Conservation (phyloP, 139 green algal genomes). For the Chlorella sp. region DNA sequence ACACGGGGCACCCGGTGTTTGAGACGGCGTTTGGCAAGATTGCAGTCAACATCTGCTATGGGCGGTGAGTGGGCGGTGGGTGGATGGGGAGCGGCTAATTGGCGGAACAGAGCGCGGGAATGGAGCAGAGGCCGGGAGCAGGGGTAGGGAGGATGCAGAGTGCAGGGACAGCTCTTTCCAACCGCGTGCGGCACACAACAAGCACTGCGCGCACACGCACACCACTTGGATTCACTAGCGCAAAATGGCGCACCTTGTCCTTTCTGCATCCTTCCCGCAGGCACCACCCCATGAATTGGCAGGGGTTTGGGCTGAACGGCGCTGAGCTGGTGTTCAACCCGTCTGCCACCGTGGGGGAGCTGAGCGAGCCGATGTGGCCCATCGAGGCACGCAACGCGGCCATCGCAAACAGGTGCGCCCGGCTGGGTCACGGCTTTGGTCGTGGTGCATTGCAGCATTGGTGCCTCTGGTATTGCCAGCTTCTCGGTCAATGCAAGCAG, state of each 20-base stretch:
- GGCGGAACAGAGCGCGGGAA: neutral
- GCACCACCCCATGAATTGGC: slow-evolving; percentile 98
- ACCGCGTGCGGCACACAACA: no score
- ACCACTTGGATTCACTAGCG: no score
- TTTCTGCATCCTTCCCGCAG: neutral
- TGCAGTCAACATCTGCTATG: slow-evolving; percentile 99
- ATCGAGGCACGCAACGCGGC: slow-evolving; percentile 92
- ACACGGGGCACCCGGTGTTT: slow-evolving; percentile 84
- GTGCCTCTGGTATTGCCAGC: no score
- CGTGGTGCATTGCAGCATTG: no score
- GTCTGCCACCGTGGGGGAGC: slow-evolving; percentile 89
- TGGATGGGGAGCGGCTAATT: neutral
- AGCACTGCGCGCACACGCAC: no score
- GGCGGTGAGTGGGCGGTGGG: slow-evolving; percentile 53
- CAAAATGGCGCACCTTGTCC: no score
- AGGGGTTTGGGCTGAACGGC: slow-evolving; percentile 94
- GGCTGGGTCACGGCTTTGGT: no score
- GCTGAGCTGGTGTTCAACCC: slow-evolving; percentile 99
- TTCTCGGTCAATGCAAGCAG: no score
- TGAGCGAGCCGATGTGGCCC: slow-evolving; percentile 91
- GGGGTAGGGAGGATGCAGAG: no score
- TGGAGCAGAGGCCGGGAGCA: neutral
- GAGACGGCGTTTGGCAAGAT: slow-evolving; percentile 92
- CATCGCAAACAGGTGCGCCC: slow-evolving; percentile 84
- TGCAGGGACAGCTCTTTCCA: no score